Evolutionary conservation across 345 rosid genomes (phyloP).

Genomic region (Brassica cretica): DNA sequence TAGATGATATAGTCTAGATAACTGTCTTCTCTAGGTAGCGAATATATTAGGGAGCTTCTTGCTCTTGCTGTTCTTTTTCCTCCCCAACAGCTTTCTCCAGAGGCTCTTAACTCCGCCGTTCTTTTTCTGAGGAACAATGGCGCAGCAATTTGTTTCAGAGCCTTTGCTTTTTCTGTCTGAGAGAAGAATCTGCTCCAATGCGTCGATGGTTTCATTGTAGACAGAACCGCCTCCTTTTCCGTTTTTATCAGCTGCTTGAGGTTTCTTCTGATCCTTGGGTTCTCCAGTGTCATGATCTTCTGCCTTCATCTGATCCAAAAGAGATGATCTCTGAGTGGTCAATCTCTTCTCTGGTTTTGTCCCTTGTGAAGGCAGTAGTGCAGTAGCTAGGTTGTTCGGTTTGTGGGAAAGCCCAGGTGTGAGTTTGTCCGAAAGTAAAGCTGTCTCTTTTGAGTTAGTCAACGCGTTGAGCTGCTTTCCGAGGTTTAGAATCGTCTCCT

Average conservation of each 20-base stretch:
- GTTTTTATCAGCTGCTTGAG: conserved; percentile 25
- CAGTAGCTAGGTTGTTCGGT: conserved; percentile 13
- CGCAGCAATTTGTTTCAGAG: conserved; percentile 41
- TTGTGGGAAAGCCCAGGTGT: conserved; percentile 29
- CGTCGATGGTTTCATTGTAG: conserved; percentile 41
- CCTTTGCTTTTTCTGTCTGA: conserved; percentile 42
- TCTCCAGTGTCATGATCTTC: conserved; percentile 54
- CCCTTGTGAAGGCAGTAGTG: conserved; percentile 31
- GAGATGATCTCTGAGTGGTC: conserved; percentile 63
- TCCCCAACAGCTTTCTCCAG: conserved; percentile 74
- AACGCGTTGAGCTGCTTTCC: conserved; percentile 89
- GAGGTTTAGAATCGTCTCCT: conserved; percentile 75
- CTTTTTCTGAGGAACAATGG: conserved; percentile 63
- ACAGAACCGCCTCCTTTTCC: conserved; percentile 34
- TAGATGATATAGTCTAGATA: conserved; percentile 6
- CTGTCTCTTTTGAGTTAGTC: conserved; percentile 62
- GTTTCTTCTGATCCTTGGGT: conserved; percentile 27
- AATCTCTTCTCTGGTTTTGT: conserved; percentile 45
- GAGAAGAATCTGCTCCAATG: conserved; percentile 45
- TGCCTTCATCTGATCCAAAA: conserved; percentile 81
- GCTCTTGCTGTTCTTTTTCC: conserved; percentile 51
- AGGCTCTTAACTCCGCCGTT: conserved; percentile 45
- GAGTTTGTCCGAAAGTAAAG: conserved; percentile 55
- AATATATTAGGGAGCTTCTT: conserved; percentile 47
- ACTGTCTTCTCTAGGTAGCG: conserved; percentile 31